Evolutionary conservation across 495 filamentous ascomycete species (phyloP).

Genomic region (Talaromyces thailandensis): DNA sequence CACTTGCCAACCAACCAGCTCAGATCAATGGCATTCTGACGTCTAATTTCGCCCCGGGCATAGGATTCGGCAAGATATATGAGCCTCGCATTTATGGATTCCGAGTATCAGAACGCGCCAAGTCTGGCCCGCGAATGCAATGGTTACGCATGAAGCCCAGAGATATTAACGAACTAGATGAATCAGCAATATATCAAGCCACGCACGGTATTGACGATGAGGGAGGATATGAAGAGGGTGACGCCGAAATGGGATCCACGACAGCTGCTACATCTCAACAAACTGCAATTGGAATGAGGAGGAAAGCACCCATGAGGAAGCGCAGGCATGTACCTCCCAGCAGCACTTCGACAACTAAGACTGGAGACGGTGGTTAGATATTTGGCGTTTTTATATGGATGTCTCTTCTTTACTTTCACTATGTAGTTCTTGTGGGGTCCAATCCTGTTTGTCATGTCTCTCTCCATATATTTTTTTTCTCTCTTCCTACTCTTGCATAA

Average conservation of each 20-base stretch:
- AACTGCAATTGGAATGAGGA: constrained; percentile 33
- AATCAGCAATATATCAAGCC: constrained; percentile 47
- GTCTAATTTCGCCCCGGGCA: constrained; percentile 75
- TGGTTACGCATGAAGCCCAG: constrained; percentile 83
- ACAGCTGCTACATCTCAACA: constrained; percentile 18
- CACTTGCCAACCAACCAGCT: constrained; percentile 39
- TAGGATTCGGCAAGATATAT: constrained; percentile 78
- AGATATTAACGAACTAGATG: constrained; percentile 74
- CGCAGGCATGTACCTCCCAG: constrained; percentile 20
- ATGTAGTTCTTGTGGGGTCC: constrained; percentile 5
- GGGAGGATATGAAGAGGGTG: constrained; percentile 39
- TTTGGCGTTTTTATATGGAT: constrained; percentile 8
- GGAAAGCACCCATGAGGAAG: constrained; percentile 43
- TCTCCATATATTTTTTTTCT: constrained; percentile 7
- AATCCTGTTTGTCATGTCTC: neutral
- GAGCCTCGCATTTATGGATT: constrained; percentile 97
- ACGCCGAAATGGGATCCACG: constrained; percentile 27
- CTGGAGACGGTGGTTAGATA: constrained; percentile 19
- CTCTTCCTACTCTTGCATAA: constrained; percentile 5
- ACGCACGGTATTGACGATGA: constrained; percentile 21
- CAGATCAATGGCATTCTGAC: constrained; percentile 78
- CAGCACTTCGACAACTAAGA: constrained; percentile 29
- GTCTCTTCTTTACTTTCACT: constrained; percentile 10
- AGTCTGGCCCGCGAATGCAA: constrained; percentile 87
- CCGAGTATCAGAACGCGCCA: constrained; percentile 76